Evolutionary conservation across 345 rosid species (phyloP), one percentile per base, ranked within the genome.

Genomic region (Populus alba): DNA sequence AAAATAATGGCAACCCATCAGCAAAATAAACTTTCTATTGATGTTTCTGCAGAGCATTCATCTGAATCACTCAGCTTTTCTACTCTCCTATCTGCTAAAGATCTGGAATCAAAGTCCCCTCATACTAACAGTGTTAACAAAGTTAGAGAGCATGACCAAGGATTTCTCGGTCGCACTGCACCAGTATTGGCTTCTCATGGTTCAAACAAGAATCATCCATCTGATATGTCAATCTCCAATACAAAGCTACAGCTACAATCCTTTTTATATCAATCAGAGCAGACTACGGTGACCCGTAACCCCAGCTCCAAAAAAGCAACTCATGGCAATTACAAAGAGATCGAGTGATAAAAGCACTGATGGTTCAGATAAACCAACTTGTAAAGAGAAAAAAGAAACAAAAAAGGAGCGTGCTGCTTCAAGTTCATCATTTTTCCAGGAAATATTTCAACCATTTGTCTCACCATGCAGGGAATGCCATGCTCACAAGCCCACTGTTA

Each of bases 401-500:
- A 82, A 80, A 13, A 76, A 15, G 66, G 72, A 66, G 81, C 33
- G 45, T 7, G n/a, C 63, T 22, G 72, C 76, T 37, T 49, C 79
- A 68, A 75, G 75, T 73, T 82, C 82, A 16, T 70, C 77, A 29
- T 74, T 80, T 43, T 85, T 76, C 22, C 70, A 18, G 76, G 85
- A 77, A 81, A 33, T 87, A 37, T 61, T 87, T 39, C 73, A 3
- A 25, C 62, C 84, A 66, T 66, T 90, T 73, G 29, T 87, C 62
- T 84, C 82, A 22, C 88, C 90, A 31, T 87, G 90, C 83, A 77
- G 80, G 78, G 85, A 83, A 75, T 86, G 89, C 80, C 81, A 70
- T 51, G 84, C 86, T 23, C 53, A 41, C 57, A 78, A 81, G 72
- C 85, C 89, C 63, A 29, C 72, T 0, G 37, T 43, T 25, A 79